Percentiles rank a stretch among this genome's conserved stretches.
Evolutionary conservation across 768 basidiomycete species (phyloP).

Genomic region (Amanita molliuscula): DNA sequence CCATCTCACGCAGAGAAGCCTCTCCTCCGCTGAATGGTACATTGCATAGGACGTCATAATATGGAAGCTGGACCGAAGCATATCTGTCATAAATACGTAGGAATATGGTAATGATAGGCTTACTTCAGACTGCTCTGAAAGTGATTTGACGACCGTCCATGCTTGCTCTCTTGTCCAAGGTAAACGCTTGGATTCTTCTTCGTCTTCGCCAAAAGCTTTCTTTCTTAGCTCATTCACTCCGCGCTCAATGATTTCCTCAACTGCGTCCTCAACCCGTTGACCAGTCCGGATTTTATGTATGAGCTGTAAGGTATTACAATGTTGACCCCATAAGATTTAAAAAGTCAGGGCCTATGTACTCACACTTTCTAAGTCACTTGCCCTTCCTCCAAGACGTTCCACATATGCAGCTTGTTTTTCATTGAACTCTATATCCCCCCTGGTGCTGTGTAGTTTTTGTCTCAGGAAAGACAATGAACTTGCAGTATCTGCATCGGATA

Average conservation of each 20-base stretch:
- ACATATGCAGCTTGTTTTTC: slow-evolving; percentile 46
- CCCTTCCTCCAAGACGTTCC: slow-evolving; percentile 77
- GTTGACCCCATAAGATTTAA: background rate
- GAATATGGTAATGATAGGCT: slow-evolving; percentile 19
- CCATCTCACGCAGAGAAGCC: slow-evolving; percentile 68
- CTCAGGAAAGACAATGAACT: slow-evolving; percentile 77
- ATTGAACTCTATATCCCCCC: slow-evolving; percentile 43
- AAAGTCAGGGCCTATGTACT: slow-evolving; percentile 16
- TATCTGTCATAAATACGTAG: background rate
- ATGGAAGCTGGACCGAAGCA: slow-evolving; percentile 47
- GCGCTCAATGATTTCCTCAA: slow-evolving; percentile 80
- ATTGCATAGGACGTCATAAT: slow-evolving; percentile 71
- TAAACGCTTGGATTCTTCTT: slow-evolving; percentile 74
- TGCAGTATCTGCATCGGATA: slow-evolving; percentile 77
- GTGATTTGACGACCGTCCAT: slow-evolving; percentile 69
- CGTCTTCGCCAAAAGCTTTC: slow-evolving; percentile 87
- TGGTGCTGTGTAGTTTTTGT: slow-evolving; percentile 59
- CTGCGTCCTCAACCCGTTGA: slow-evolving; percentile 62
- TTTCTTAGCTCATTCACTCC: slow-evolving; percentile 80
- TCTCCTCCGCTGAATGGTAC: slow-evolving; percentile 94
- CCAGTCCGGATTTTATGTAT: slow-evolving; percentile 80
- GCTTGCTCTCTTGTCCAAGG: slow-evolving; percentile 84
- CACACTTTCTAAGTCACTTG: slow-evolving; percentile 82
- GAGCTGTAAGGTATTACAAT: slow-evolving; percentile 33
- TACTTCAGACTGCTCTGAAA: slow-evolving; percentile 58